Percentiles rank a stretch among this genome's conserved stretches.
phyloP scores from a whole-genome alignment of 169 alveolate genomes.

The Plasmodium inui region DNA sequence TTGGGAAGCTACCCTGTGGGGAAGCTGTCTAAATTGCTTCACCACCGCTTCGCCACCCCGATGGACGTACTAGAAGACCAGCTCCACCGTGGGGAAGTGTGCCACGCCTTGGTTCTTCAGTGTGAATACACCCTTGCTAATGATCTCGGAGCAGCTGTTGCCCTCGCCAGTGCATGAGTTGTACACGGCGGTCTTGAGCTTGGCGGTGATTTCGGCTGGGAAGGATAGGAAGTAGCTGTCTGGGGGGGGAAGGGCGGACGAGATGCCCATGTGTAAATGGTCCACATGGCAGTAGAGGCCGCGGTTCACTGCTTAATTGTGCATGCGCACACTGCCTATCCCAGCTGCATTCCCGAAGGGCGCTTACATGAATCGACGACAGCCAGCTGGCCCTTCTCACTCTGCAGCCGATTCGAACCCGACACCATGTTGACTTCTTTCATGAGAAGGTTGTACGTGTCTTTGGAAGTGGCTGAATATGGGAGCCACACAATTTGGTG shows the following conservation, averaged over 20 bases:
- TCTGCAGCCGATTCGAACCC: not conserved
- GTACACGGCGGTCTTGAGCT: constrained; percentile 10
- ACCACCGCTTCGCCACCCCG: not conserved
- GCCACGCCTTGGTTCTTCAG: not conserved
- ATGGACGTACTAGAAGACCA: constrained; percentile 9
- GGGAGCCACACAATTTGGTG: constrained; percentile 12
- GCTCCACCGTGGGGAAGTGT: constrained; percentile 22
- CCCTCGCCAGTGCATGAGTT: not conserved
- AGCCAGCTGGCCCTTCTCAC: not conserved
- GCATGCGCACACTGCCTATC: not conserved
- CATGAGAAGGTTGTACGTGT: constrained; percentile 1
- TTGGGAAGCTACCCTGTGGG: not conserved
- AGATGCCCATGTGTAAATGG: not conserved
- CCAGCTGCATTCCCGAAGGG: not conserved
- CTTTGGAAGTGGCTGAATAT: not conserved
- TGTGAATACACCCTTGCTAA: not conserved
- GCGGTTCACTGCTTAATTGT: not conserved
- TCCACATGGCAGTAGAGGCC: not conserved
- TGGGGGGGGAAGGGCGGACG: not conserved
- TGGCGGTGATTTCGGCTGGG: constrained; percentile 27
- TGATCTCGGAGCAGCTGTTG: constrained; percentile 29
- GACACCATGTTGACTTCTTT: not conserved
- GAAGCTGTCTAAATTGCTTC: not conserved
- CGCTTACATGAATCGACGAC: constrained; percentile 50
- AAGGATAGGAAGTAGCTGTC: constrained; percentile 43